Evolutionary conservation across 495 filamentous ascomycete species (phyloP).

Genomic region (Aspergillus haitiensis): DNA sequence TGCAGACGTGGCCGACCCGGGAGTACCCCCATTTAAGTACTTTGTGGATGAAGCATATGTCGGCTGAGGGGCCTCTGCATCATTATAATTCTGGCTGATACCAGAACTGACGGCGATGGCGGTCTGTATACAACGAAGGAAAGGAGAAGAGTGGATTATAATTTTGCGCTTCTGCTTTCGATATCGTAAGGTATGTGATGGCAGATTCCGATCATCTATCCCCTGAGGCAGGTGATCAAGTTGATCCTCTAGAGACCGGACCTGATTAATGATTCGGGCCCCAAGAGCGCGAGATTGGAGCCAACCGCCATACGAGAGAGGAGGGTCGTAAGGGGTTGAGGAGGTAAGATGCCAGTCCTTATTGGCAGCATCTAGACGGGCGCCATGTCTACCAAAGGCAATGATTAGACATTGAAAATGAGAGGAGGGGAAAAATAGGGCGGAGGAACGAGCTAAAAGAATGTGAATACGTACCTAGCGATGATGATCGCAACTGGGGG

Average conservation of each 20-base stretch:
- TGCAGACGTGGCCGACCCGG: not conserved
- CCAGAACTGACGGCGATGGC: slow-evolving; percentile 87
- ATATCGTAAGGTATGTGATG: slow-evolving; percentile 19
- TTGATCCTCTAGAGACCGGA: slow-evolving; percentile 46
- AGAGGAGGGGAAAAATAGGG: not conserved
- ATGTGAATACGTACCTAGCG: slow-evolving; percentile 60
- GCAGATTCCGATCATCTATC: slow-evolving; percentile 13
- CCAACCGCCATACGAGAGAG: slow-evolving; percentile 94
- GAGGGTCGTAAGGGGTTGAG: slow-evolving; percentile 91
- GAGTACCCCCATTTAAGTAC: slow-evolving; percentile 14
- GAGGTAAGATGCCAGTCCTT: slow-evolving; percentile 95
- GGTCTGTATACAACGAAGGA: slow-evolving; percentile 89
- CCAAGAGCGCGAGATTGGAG: slow-evolving; percentile 78
- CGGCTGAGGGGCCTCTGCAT: slow-evolving; percentile 4
- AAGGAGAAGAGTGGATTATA: slow-evolving; percentile 89
- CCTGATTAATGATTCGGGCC: slow-evolving; percentile 70
- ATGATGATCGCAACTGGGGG: slow-evolving; percentile 73
- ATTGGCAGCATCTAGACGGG: slow-evolving; percentile 89
- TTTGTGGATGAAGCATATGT: not conserved
- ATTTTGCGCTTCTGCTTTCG: slow-evolving; percentile 50
- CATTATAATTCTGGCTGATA: slow-evolving; percentile 65
- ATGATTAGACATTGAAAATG: slow-evolving; percentile 7
- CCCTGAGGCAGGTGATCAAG: slow-evolving; percentile 27
- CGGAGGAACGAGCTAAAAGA: not conserved
- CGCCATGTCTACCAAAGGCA: slow-evolving; percentile 67